Evolutionary conservation across 129 eudicot genomes (phyloP).

Genomic region (Mikania micrantha): DNA sequence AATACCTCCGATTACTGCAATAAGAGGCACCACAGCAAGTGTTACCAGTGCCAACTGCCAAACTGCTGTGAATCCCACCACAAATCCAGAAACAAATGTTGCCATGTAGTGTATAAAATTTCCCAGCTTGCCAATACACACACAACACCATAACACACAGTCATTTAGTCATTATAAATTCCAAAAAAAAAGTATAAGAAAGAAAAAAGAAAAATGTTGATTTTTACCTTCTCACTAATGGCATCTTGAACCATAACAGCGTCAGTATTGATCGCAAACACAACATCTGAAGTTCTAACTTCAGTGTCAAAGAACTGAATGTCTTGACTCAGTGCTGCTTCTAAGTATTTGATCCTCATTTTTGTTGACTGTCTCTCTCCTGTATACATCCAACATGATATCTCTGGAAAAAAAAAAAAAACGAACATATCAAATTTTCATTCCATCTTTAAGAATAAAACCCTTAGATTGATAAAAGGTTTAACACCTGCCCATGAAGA

Average conservation of each 20-base stretch:
- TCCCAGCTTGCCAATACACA: conserved; percentile 68
- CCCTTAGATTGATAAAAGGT: conserved; percentile 52
- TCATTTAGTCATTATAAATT: not conserved
- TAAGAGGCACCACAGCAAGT: conserved; percentile 85
- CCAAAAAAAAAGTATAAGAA: conserved; percentile 5
- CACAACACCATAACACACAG: conserved; percentile 19
- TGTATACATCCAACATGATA: conserved; percentile 99
- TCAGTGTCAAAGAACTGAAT: conserved; percentile 92
- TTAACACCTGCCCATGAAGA: conserved; percentile 99
- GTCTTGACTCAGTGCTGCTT: conserved; percentile 94
- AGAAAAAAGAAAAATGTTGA: no score
- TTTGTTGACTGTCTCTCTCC: conserved; percentile 96
- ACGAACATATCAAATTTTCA: conserved; percentile 17
- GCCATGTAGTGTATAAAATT: conserved; percentile 93
- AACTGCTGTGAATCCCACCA: conserved; percentile 94
- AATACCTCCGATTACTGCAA: conserved; percentile 86
- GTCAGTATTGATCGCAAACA: conserved; percentile 88
- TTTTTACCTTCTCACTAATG: conserved; percentile 87
- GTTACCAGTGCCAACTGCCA: conserved; percentile 93
- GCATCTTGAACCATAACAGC: conserved; percentile 99
- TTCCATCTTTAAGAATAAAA: conserved; percentile 55
- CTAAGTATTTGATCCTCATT: conserved; percentile 92
- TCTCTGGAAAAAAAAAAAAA: conserved; percentile 49
- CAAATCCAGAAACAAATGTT: conserved; percentile 86
- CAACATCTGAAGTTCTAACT: conserved; percentile 91